A percentile compares a stretch with the other conserved stretches of the same genome.
Evolutionary conservation across 202 grass and related monocot genomes (phyloP).

Genomic region (Dendrocalamus latiflorus): DNA sequence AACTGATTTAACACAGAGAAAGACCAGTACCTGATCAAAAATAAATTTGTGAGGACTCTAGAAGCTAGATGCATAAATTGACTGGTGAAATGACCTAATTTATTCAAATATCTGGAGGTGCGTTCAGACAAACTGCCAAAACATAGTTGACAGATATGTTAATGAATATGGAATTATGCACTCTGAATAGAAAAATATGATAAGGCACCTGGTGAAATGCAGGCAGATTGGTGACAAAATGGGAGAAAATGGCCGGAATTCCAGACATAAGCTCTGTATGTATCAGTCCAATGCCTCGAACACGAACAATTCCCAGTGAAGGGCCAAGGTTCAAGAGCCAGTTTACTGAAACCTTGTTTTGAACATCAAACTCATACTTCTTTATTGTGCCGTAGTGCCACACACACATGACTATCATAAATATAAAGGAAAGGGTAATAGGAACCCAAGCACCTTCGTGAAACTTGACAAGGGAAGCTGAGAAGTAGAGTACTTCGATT

Average conservation of each 20-base stretch:
- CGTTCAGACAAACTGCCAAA: neutral
- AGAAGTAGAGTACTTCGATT: too few relatives aligned
- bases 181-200: neutral
- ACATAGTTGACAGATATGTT: neutral
- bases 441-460: too few relatives aligned
- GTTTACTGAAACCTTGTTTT: constrained; percentile 89
- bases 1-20: too few relatives aligned
- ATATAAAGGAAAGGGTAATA: too few relatives aligned
- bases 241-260: constrained; percentile 94
- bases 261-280: constrained; percentile 90
- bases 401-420: too few relatives aligned
- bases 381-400: constrained; percentile 90
- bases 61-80: neutral
- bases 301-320: constrained; percentile 83
- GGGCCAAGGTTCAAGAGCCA: constrained; percentile 92
- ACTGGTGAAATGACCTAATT: neutral
- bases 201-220: constrained; percentile 88
- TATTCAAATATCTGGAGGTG: neutral
- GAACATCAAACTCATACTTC: constrained; percentile 89
- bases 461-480: too few relatives aligned
- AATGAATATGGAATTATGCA: neutral
- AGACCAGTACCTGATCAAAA: constrained; percentile 72
- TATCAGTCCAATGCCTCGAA: constrained; percentile 85
- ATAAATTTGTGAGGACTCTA: constrained; percentile 9
- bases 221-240: constrained; percentile 93